A percentile compares a stretch with the other conserved stretches of the same genome.
Conservation (phyloP, 108 stramenopile genomes). For the Skeletonema grethae region DNA sequence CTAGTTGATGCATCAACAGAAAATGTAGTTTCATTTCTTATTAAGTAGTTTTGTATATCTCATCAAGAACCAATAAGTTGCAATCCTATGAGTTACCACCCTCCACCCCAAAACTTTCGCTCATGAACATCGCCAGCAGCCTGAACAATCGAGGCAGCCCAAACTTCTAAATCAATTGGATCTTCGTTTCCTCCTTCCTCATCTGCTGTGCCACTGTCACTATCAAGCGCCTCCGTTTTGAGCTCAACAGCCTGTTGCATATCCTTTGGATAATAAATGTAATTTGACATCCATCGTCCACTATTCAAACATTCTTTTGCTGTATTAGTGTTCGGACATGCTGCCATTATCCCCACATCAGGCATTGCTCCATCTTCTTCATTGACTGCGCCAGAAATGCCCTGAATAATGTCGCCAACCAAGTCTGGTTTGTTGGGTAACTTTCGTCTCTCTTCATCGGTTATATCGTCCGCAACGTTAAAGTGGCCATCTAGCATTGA, state of each 20-base stretch:
- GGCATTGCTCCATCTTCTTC: background rate
- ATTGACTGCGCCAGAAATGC: background rate
- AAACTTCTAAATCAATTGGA: constrained; percentile 17
- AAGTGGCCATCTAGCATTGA: constrained; percentile 16
- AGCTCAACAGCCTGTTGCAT: constrained; percentile 27
- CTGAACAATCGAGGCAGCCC: constrained; percentile 40
- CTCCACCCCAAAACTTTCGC: constrained; percentile 50
- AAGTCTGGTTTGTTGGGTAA: constrained; percentile 35
- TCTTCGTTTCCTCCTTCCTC: constrained; percentile 7
- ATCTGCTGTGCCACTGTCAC: constrained; percentile 4
- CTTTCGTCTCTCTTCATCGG: constrained; percentile 27
- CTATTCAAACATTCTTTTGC: constrained; percentile 42
- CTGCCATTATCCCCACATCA: constrained; percentile 20
- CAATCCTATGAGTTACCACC: background rate
- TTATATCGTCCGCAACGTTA: constrained; percentile 2
- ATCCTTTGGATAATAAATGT: constrained; percentile 50
- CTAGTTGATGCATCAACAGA: background rate
- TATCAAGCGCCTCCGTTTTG: constrained; percentile 23
- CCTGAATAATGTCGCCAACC: background rate
- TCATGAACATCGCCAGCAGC: constrained; percentile 43
- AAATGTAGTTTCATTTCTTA: no score
- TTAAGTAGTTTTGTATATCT: no score
- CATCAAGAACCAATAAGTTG: background rate
- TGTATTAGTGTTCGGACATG: constrained; percentile 19
- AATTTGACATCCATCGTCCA: constrained; percentile 43